phyloP scores from a whole-genome alignment of 352 stramenopile species.

The Pythium dissimile region DNA sequence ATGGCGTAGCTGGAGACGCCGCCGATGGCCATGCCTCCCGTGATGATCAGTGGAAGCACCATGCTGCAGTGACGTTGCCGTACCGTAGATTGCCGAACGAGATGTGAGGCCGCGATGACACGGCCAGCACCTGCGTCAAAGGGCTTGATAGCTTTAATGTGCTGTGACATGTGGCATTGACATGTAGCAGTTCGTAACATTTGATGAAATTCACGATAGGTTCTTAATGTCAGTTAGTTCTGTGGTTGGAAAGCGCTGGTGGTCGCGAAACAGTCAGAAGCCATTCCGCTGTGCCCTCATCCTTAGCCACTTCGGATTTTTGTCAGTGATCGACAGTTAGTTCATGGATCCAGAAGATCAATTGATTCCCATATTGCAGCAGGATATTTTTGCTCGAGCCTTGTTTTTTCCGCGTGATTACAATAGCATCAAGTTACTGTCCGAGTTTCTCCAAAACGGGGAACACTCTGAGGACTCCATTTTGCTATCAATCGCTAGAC shows the following conservation, averaged over 20 bases:
- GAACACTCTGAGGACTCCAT: conserved; percentile 44
- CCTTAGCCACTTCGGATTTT: background rate
- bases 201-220: no score
- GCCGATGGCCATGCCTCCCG: conserved; percentile 39
- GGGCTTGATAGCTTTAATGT: background rate
- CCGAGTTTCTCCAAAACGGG: conserved; percentile 30
- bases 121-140: no score
- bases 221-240: background rate
- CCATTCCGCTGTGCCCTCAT: no score
- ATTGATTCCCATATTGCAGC: no score
- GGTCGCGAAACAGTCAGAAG: background rate
- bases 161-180: background rate
- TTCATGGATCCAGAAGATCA: background rate
- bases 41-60: conserved; percentile 70
- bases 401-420: conserved; percentile 51
- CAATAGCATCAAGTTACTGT: conserved; percentile 25
- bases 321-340: background rate
- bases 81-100: no score
- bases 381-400: no score
- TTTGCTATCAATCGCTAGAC: conserved; percentile 86
- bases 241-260: conserved; percentile 24
- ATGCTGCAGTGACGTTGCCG: conserved; percentile 18
- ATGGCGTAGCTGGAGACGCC: conserved; percentile 56
- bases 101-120: no score
- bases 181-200: background rate